Percentiles rank a stretch among this genome's conserved stretches.
These are phyloP conservation scores for Podaxis carcinomalis DNA, from an alignment of 768 basidiomycete species.

Conservation along the genomic window DNA sequence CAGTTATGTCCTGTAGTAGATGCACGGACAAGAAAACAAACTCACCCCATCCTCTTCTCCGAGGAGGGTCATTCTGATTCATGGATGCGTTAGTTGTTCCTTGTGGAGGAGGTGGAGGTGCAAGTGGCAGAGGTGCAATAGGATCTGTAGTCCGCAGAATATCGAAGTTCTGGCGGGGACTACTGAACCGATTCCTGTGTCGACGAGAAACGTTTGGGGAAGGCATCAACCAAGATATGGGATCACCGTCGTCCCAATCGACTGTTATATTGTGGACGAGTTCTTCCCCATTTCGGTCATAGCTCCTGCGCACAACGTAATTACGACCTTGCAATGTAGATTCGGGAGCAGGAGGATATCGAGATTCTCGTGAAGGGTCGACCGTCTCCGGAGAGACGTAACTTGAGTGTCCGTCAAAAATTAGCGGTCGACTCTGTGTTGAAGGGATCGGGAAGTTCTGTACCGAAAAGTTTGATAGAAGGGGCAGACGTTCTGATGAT, in stretches of 20 bases:
- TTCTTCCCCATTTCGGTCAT: conserved; percentile 34
- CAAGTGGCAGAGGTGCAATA: not conserved
- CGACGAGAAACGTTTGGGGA: conserved; percentile 11
- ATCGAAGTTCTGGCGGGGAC: not conserved
- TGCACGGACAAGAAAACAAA: conserved; percentile 11
- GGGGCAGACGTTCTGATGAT: conserved; percentile 30
- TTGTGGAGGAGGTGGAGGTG: not conserved
- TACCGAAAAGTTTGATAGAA: conserved; percentile 37
- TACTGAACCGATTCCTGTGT: conserved; percentile 8
- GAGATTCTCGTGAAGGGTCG: conserved; percentile 7
- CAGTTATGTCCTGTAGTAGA: conserved; percentile 3
- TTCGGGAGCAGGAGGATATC: conserved; percentile 9
- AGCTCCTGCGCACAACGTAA: conserved; percentile 31
- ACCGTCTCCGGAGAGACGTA: conserved; percentile 19
- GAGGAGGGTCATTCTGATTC: conserved; percentile 12
- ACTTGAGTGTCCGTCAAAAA: conserved; percentile 38
- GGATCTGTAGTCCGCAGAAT: not conserved
- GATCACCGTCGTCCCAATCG: conserved; percentile 35
- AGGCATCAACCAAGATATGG: conserved; percentile 27
- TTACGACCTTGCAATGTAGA: conserved; percentile 21
- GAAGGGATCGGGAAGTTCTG: conserved; percentile 34
- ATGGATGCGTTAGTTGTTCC: not conserved
- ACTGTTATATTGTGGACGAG: conserved; percentile 34
- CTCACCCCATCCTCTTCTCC: conserved; percentile 46
- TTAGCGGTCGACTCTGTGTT: conserved; percentile 27